A percentile compares a stretch with the other conserved stretches of the same genome.
phyloP scores from a whole-genome alignment of 2,329 filamentous ascomycete species.

The Pezicula radicicola region DNA sequence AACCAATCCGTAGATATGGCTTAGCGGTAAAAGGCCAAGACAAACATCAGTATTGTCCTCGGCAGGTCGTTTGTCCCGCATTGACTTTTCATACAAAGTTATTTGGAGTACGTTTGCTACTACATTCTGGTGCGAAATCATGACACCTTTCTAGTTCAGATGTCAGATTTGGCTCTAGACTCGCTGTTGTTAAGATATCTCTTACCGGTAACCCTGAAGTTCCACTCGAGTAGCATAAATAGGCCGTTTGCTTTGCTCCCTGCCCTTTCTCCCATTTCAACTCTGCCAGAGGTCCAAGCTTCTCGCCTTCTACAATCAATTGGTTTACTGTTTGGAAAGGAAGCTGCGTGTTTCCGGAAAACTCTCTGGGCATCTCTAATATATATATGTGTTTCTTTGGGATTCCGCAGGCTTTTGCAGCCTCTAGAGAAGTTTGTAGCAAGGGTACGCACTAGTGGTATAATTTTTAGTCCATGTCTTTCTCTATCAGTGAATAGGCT shows the following conservation, averaged over 20 bases:
- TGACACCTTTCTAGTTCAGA: slow-evolving; percentile 67
- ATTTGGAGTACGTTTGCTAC: slow-evolving; percentile 74
- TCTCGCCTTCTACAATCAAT: slow-evolving; percentile 58
- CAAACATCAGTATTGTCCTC: slow-evolving; percentile 31
- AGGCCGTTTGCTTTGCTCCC: slow-evolving; percentile 66
- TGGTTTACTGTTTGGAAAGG: slow-evolving; percentile 65
- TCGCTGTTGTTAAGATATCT: neutral
- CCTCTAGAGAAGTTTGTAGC: slow-evolving; percentile 60
- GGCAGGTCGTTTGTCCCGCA: slow-evolving; percentile 22
- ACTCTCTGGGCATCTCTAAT: slow-evolving; percentile 59
- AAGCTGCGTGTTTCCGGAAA: slow-evolving; percentile 43
- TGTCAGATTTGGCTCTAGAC: too few species aligned
- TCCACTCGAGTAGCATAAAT: slow-evolving; percentile 77
- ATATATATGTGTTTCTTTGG: slow-evolving; percentile 65
- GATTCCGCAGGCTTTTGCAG: slow-evolving; percentile 61
- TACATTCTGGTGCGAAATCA: slow-evolving; percentile 77
- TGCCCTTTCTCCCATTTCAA: slow-evolving; percentile 62
- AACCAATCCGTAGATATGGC: slow-evolving; percentile 78
- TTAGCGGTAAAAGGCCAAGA: slow-evolving; percentile 74
- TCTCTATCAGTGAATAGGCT: neutral
- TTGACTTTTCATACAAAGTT: slow-evolving; percentile 37
- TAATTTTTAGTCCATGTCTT: neutral
- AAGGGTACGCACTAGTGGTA: slow-evolving; percentile 53
- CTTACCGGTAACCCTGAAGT: slow-evolving; percentile 73
- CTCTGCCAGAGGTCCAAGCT: slow-evolving; percentile 49